Evolutionary conservation across 2,329 filamentous ascomycete species (phyloP).

Genomic region (Fusarium nygamai): DNA sequence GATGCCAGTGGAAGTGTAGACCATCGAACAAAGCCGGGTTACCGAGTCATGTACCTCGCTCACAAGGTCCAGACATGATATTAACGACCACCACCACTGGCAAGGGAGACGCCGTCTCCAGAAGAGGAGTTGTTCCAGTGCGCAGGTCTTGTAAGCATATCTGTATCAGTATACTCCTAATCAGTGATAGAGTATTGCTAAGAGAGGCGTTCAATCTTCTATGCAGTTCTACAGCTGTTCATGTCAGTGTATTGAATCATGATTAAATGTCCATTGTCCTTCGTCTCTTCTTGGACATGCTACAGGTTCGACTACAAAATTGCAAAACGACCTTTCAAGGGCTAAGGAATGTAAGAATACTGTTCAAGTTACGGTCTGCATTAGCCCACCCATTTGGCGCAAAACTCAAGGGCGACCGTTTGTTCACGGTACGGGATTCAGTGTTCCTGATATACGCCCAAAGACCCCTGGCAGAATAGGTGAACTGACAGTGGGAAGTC

Average conservation of each 20-base stretch:
- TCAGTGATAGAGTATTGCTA: no score
- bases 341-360: no score
- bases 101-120: neutral
- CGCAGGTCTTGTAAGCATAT: no score
- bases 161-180: no score
- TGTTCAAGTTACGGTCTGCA: neutral
- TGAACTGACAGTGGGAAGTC: neutral
- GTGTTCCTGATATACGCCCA: fast-evolving
- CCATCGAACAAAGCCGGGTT: no score
- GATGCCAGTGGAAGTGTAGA: neutral
- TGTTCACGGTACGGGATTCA: neutral
- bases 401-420: neutral
- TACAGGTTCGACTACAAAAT: no score
- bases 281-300: no score
- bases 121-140: neutral
- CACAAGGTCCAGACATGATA: neutral
- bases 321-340: no score
- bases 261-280: fast-evolving
- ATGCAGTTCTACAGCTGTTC: no score
- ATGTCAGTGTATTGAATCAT: fast-evolving
- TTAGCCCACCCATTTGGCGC: fast-evolving
- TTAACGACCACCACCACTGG: neutral
- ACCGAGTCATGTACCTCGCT: neutral
- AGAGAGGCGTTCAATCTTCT: no score
- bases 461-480: fast-evolving